A percentile compares a stretch with the other conserved stretches of the same genome.
These are phyloP conservation scores for Globisporangium orthogonon DNA, from an alignment of 352 stramenopile species.

Conservation along the genomic window DNA sequence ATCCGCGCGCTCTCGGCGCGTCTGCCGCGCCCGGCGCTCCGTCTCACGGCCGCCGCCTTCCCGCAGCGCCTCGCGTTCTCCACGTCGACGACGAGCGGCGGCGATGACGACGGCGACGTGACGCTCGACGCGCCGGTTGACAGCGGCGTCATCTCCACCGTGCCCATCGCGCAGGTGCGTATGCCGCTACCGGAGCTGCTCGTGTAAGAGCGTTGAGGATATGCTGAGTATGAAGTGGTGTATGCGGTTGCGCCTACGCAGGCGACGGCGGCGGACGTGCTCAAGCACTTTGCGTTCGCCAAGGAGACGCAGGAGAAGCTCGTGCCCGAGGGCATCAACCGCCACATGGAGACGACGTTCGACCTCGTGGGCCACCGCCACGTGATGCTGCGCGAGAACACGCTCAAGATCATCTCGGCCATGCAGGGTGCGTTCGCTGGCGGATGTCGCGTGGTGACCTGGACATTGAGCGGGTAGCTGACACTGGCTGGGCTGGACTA, in stretches of 20 bases:
- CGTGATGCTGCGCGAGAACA: slow-evolving; percentile 80
- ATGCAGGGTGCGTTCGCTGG: slow-evolving; percentile 47
- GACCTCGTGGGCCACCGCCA: slow-evolving; percentile 79
- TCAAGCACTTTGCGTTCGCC: slow-evolving; percentile 78
- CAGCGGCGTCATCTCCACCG: slow-evolving; percentile 42
- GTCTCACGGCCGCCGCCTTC: slow-evolving; percentile 14
- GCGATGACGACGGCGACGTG: slow-evolving; percentile 18
- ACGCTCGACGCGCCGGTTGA: slow-evolving; percentile 16
- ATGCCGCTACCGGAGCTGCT: not conserved
- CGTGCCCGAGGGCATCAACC: slow-evolving; percentile 65
- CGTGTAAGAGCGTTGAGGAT: not conserved
- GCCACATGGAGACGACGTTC: slow-evolving; percentile 73
- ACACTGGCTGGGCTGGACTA: too few relatives aligned
- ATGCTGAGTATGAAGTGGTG: not conserved
- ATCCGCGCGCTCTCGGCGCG: slow-evolving; percentile 45
- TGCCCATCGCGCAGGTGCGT: slow-evolving; percentile 51
- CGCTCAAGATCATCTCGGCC: slow-evolving; percentile 58
- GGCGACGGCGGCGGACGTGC: slow-evolving; percentile 48
- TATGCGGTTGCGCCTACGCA: slow-evolving; percentile 8
- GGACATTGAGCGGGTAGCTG: too few relatives aligned
- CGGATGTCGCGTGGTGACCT: not conserved
- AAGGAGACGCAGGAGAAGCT: slow-evolving; percentile 74
- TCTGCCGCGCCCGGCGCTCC: slow-evolving; percentile 21
- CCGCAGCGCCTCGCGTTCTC: slow-evolving; percentile 26
- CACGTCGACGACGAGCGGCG: slow-evolving; percentile 12